Conservation (phyloP, 2,329 filamentous ascomycete species). For the Massarina eburnea region DNA sequence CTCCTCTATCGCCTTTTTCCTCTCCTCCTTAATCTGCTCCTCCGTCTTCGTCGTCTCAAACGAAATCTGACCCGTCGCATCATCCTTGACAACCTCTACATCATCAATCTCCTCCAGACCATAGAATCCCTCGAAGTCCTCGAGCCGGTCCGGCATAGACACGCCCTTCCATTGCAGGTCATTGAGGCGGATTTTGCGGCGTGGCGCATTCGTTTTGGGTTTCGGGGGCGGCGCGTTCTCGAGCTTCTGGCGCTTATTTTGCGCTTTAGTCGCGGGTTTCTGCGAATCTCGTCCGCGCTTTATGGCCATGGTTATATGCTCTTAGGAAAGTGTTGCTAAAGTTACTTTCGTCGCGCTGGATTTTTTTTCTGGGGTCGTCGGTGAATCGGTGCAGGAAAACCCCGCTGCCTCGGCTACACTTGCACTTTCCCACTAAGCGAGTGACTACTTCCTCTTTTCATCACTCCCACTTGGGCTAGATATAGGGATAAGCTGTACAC, state of each 20-base stretch:
- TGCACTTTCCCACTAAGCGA: conserved; percentile 11
- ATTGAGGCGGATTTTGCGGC: conserved; percentile 47
- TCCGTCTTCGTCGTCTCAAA: conserved; percentile 40
- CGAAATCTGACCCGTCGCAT: conserved; percentile 52
- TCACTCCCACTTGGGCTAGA: conserved; percentile 1
- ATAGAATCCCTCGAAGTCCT: conserved; percentile 92
- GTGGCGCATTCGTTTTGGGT: conserved; percentile 21
- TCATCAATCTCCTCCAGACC: conserved; percentile 90
- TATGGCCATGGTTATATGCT: conserved; percentile 17
- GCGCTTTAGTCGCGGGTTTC: conserved; percentile 43
- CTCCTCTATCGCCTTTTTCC: conserved; percentile 18
- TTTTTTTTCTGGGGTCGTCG: conserved; percentile 12
- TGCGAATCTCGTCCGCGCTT: conserved; percentile 42
- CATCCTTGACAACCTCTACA: conserved; percentile 73
- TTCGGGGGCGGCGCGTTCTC: conserved; percentile 19
- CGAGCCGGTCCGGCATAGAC: conserved; percentile 70
- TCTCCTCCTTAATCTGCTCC: conserved; percentile 25
- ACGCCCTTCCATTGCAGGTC: conserved; percentile 66
- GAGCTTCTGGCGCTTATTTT: conserved; percentile 49
- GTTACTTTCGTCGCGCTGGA: conserved; percentile 5
- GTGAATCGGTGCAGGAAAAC: conserved; percentile 1
- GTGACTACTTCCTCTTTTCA: background rate
- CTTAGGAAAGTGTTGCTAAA: background rate
- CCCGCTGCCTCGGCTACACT: conserved; percentile 25
- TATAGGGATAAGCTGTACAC: no score